These are phyloP conservation scores for Chrysoporthe puriensis DNA, from an alignment of 2,329 filamentous ascomycete genomes.

Conservation along the genomic window DNA sequence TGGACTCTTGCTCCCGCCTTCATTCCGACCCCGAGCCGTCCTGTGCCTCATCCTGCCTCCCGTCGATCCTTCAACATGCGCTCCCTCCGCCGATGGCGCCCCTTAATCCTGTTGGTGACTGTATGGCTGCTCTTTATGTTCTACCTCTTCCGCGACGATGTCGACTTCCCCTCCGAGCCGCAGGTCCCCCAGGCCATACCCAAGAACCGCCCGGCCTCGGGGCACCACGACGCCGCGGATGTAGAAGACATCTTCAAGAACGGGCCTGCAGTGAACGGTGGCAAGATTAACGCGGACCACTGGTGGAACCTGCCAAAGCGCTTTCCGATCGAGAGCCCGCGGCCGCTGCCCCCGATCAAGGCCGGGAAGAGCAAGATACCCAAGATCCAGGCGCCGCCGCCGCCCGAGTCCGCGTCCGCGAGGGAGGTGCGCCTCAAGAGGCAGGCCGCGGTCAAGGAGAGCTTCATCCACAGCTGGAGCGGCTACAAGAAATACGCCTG, in stretches of 20 bases:
- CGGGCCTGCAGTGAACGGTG: slow-evolving; percentile 20
- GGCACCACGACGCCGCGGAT: slow-evolving; percentile 21
- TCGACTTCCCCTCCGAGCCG: slow-evolving; percentile 26
- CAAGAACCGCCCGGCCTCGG: slow-evolving; percentile 16
- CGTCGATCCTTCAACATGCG: slow-evolving; percentile 16
- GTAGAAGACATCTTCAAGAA: slow-evolving; percentile 17
- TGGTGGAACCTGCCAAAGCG: slow-evolving; percentile 42
- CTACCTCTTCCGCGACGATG: slow-evolving; percentile 21
- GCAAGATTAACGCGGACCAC: slow-evolving; percentile 21
- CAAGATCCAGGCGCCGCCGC: slow-evolving; percentile 61
- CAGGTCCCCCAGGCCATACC: slow-evolving; percentile 24
- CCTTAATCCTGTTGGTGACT: slow-evolving; percentile 24
- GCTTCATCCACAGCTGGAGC: slow-evolving; percentile 59
- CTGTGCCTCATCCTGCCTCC: background rate
- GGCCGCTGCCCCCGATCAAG: slow-evolving; percentile 40
- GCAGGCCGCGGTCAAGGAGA: slow-evolving; percentile 50
- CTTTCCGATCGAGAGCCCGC: slow-evolving; percentile 39
- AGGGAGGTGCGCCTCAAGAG: slow-evolving; percentile 44
- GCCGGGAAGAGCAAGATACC: slow-evolving; percentile 41
- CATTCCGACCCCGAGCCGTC: background rate
- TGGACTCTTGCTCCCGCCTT: background rate
- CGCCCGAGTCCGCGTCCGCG: slow-evolving; percentile 47
- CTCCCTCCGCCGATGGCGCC: slow-evolving; percentile 27
- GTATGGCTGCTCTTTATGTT: slow-evolving; percentile 26
- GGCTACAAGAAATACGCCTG: slow-evolving; percentile 67